phyloP scores from a whole-genome alignment of 202 grass and related monocot genomes.

The Zizania palustris region DNA sequence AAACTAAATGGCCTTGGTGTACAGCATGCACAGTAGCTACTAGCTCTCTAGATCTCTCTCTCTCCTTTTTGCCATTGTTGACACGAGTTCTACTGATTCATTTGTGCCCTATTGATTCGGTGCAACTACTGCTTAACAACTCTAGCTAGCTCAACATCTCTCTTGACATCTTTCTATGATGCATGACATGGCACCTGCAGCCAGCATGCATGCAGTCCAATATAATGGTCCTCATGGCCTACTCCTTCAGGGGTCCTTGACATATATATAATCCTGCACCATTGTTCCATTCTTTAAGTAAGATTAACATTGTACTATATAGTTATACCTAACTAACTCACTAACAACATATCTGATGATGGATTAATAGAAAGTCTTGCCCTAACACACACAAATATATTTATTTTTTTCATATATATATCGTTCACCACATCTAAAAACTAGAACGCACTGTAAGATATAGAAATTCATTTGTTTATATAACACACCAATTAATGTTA shows the following conservation, averaged over 20 bases:
- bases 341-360: background rate
- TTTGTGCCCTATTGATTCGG: conserved; percentile 9
- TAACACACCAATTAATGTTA: too few relatives aligned
- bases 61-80: background rate
- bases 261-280: background rate
- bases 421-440: too few relatives aligned
- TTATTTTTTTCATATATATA: too few relatives aligned
- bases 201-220: too few relatives aligned
- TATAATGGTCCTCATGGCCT: background rate
- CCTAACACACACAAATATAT: too few relatives aligned
- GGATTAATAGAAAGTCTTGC: background rate
- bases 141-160: background rate
- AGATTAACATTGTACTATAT: background rate
- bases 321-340: conserved; percentile 1
- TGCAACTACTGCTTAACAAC: conserved; percentile 40
- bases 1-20: too few relatives aligned
- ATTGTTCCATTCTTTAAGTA: conserved; percentile 44
- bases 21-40: too few relatives aligned
- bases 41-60: background rate
- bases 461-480: too few relatives aligned
- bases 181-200: conserved; percentile 43
- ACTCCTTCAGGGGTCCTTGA: too few relatives aligned
- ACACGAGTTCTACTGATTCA: conserved; percentile 1
- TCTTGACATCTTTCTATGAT: conserved; percentile 35
- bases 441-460: too few relatives aligned